Evolutionary conservation across 306 rosid genomes (phyloP).

Genomic region (Malus domestica): DNA sequence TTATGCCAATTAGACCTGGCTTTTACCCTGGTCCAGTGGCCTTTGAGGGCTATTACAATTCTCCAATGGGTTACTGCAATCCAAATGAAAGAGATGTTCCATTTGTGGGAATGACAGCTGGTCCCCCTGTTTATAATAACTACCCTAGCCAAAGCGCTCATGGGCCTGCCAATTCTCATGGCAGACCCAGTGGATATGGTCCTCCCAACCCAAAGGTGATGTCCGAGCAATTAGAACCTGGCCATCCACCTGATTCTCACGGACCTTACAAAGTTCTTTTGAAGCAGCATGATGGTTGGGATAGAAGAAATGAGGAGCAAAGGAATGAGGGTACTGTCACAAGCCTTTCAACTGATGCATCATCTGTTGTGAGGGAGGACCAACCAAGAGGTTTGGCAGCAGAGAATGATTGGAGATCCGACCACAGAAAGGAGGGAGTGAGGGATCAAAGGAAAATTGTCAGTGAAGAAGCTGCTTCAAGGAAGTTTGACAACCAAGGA

Average conservation of each 20-base stretch:
- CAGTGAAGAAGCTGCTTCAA: conserved; percentile 42
- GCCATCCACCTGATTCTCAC: conserved; percentile 48
- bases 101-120: conserved; percentile 63
- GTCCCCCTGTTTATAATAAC: conserved; percentile 55
- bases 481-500: conserved; percentile 38
- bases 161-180: conserved; percentile 52
- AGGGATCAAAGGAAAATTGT: conserved; percentile 33
- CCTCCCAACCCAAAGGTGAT: conserved; percentile 38
- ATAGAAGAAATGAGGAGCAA: conserved; percentile 52
- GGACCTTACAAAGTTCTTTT: conserved; percentile 86
- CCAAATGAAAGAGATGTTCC: conserved; percentile 71
- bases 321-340: conserved; percentile 41
- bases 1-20: conserved; percentile 81
- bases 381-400: conserved; percentile 31
- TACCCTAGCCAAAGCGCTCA: conserved; percentile 50
- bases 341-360: conserved; percentile 3
- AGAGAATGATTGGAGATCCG: conserved; percentile 59
- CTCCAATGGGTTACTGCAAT: conserved; percentile 69
- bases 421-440: conserved; percentile 37
- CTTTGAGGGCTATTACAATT: conserved; percentile 68
- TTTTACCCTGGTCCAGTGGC: conserved; percentile 73
- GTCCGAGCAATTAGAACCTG: conserved; percentile 51
- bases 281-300: conserved; percentile 62
- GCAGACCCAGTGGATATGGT: conserved; percentile 51
- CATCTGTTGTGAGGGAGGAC: conserved; percentile 32